phyloP scores from a whole-genome alignment of 2,329 filamentous ascomycete species.

The Ascochyta viciae-villosae region DNA sequence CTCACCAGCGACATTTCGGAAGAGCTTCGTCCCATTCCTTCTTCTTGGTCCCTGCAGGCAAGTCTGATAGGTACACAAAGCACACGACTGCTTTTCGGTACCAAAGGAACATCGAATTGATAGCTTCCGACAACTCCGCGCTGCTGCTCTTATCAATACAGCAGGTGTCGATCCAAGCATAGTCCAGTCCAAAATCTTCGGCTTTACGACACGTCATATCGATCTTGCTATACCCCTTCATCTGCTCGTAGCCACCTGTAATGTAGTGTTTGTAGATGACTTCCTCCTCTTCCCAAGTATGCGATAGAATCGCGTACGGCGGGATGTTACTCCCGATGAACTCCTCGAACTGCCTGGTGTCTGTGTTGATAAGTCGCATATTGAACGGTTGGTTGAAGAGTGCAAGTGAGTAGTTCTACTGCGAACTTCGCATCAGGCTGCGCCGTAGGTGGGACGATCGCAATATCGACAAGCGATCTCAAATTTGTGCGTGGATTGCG shows the following conservation, averaged over 20 bases:
- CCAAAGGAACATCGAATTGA: not conserved
- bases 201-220: not conserved
- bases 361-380: not conserved
- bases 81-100: conserved; percentile 15
- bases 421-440: too few species aligned
- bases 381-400: too few species aligned
- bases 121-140: conserved; percentile 5
- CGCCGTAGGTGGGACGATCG: too few species aligned
- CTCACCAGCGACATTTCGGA: too few species aligned
- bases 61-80: conserved; percentile 18
- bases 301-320: conserved; percentile 10
- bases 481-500: too few species aligned
- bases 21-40: too few species aligned
- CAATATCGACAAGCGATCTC: too few species aligned
- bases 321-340: conserved; percentile 4
- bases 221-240: conserved; percentile 3
- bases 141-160: conserved; percentile 20
- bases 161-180: conserved; percentile 10
- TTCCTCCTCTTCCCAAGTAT: conserved; percentile 16
- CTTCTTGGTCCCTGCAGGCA: not conserved
- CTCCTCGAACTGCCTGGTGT: not conserved
- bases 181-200: not conserved
- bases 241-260: not conserved
- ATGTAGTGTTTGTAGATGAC: conserved; percentile 1
- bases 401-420: too few species aligned